A percentile compares a stretch with the other conserved stretches of the same genome.
phyloP scores from a whole-genome alignment of 306 rosid genomes.

The Rubus parviflorus region DNA sequence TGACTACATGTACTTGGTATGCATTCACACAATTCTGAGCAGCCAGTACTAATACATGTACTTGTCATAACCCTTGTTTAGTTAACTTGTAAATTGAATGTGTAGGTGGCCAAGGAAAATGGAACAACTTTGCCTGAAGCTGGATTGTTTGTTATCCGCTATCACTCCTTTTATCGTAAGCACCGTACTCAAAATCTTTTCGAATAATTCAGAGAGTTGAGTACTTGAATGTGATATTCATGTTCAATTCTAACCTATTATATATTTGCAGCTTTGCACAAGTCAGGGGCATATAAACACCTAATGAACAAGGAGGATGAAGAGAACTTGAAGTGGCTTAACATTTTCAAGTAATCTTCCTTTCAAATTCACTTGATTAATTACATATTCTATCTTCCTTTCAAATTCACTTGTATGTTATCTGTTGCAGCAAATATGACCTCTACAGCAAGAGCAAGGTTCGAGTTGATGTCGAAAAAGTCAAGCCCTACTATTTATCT shows the following conservation, averaged over 20 bases:
- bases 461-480: constrained; percentile 50
- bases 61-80: not conserved
- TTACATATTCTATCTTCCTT: not conserved
- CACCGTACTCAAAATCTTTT: not conserved
- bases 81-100: not conserved
- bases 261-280: constrained; percentile 53
- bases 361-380: not conserved
- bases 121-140: constrained; percentile 48
- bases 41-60: not conserved
- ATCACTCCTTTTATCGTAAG: constrained; percentile 69
- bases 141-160: constrained; percentile 63
- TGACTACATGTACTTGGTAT: constrained; percentile 69
- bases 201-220: not conserved
- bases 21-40: not conserved
- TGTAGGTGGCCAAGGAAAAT: constrained; percentile 68
- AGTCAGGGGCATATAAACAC: constrained; percentile 53
- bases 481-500: constrained; percentile 73
- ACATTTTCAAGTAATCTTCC: constrained; percentile 49
- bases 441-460: constrained; percentile 88
- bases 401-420: not conserved
- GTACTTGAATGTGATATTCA: not conserved
- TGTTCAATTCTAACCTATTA: not conserved
- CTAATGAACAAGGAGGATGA: constrained; percentile 58
- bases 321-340: constrained; percentile 62
- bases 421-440: constrained; percentile 69